phyloP scores from a whole-genome alignment of 768 basidiomycete species.

The Cyclocybe cylindracea region DNA sequence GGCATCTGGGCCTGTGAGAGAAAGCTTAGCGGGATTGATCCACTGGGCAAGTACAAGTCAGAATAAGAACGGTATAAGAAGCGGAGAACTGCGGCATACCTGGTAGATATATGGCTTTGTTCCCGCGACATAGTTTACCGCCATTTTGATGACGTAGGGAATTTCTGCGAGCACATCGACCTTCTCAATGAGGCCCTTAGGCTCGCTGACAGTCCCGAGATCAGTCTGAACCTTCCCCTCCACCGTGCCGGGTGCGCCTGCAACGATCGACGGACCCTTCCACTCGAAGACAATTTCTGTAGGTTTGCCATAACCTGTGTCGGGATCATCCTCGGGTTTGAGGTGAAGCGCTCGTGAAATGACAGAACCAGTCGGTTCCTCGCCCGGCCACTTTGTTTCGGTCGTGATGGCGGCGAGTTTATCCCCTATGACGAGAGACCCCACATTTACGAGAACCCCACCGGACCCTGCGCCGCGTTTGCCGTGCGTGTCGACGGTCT shows the following conservation, averaged over 20 bases:
- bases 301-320: conserved; percentile 83
- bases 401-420: conserved; percentile 78
- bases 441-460: conserved; percentile 82
- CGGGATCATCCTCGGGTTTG: conserved; percentile 61
- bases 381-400: conserved; percentile 76
- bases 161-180: conserved; percentile 96
- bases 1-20: conserved; percentile 43
- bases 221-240: conserved; percentile 58
- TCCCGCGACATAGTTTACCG: conserved; percentile 90
- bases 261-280: conserved; percentile 67
- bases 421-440: conserved; percentile 78
- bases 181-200: conserved; percentile 84
- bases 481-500: conserved; percentile 79
- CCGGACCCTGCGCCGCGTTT: conserved; percentile 80
- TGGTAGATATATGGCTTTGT: conserved; percentile 96
- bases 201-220: conserved; percentile 56
- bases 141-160: conserved; percentile 88
- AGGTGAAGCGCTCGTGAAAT: conserved; percentile 70
- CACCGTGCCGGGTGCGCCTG: conserved; percentile 51
- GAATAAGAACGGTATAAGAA: not conserved
- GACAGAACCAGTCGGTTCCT: conserved; percentile 48
- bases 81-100: conserved; percentile 37
- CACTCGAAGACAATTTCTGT: conserved; percentile 71
- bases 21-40: conserved; percentile 45
- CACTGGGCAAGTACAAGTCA: conserved; percentile 39